Conservation (phyloP, 352 stramenopile species). For the Phytophthora quininea region DNA sequence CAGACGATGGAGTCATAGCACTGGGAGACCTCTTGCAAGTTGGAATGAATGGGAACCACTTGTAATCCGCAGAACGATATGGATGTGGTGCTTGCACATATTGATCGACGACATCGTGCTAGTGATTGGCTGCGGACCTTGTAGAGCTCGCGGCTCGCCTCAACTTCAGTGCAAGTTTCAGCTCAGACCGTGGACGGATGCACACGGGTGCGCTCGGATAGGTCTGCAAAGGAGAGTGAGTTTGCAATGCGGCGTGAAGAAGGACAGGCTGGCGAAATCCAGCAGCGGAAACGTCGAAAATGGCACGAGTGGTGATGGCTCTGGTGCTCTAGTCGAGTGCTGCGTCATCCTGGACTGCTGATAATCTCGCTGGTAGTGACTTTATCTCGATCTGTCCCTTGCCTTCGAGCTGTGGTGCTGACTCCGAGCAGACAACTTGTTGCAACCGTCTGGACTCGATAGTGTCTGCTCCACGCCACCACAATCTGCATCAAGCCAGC, state of each 20-base stretch:
- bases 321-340: no score
- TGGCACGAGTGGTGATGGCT: no score
- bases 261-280: background rate
- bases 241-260: background rate
- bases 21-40: slow-evolving; percentile 6
- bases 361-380: no score
- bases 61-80: slow-evolving; percentile 4
- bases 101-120: background rate
- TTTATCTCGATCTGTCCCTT: no score
- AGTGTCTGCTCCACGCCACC: background rate
- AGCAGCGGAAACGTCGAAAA: background rate
- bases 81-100: no score
- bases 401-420: no score
- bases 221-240: background rate
- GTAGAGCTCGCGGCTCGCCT: slow-evolving; percentile 20
- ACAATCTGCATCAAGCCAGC: background rate
- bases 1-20: background rate
- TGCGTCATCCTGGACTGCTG: no score
- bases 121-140: slow-evolving; percentile 11
- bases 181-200: slow-evolving; percentile 20
- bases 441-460: background rate
- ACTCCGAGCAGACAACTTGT: background rate
- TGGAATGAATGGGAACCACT: background rate
- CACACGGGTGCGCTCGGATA: background rate
- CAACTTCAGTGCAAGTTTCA: slow-evolving; percentile 19